A percentile compares a stretch with the other conserved stretches of the same genome.
phyloP scores from a whole-genome alignment of 805 yeast species.

The Kazachstania africana region DNA sequence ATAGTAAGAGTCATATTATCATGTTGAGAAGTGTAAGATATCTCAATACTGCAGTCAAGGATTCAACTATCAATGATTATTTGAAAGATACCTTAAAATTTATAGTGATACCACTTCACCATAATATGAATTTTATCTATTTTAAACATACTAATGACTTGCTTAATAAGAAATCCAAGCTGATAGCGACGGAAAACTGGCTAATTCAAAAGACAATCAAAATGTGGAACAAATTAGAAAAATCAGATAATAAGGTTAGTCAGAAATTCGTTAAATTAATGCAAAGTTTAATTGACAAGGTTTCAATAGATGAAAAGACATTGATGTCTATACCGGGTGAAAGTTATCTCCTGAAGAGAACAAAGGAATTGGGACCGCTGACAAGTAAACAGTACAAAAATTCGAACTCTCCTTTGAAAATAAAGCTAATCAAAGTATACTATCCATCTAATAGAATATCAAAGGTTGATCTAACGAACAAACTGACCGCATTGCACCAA shows the following conservation, averaged over 20 bases:
- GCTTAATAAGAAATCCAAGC: slow-evolving; percentile 26
- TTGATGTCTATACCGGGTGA: slow-evolving; percentile 67
- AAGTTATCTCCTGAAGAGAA: slow-evolving; percentile 33
- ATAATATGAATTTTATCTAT: slow-evolving; percentile 47
- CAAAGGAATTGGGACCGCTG: slow-evolving; percentile 3
- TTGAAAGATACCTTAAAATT: no score
- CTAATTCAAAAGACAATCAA: slow-evolving; percentile 38
- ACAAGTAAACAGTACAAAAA: slow-evolving; percentile 10
- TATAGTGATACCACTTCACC: slow-evolving; percentile 61
- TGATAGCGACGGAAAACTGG: slow-evolving; percentile 32
- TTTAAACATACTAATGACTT: slow-evolving; percentile 43
- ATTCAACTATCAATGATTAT: no score
- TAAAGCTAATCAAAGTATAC: slow-evolving; percentile 33
- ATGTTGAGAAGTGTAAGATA: no score
- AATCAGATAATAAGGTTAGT: slow-evolving; percentile 46
- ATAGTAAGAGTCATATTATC: no score
- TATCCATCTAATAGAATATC: slow-evolving; percentile 35
- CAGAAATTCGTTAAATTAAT: slow-evolving; percentile 44
- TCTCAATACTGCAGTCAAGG: no score
- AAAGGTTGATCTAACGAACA: slow-evolving; percentile 22
- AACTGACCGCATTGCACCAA: slow-evolving; percentile 33
- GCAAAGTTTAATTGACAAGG: slow-evolving; percentile 41
- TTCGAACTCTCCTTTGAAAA: no score
- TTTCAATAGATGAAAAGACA: slow-evolving; percentile 74
- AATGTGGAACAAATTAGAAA: slow-evolving; percentile 51